Evolutionary conservation across 2,329 filamentous ascomycete species (phyloP), one percentile per base, ranked within the genome.

Genomic region (Fusarium sp.): DNA sequence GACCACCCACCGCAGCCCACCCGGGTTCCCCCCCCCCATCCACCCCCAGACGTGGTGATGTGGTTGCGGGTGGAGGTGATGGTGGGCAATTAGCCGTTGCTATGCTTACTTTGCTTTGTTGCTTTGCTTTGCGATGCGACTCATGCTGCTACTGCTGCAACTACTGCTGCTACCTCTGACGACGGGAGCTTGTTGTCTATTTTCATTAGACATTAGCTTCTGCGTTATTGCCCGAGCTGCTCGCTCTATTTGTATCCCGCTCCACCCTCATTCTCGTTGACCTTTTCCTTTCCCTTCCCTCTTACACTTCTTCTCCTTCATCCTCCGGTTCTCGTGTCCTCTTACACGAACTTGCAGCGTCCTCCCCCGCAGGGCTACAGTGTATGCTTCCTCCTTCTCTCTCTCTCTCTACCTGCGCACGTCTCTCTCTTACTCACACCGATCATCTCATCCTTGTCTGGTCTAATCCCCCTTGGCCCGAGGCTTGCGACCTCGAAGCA

Each of bases 11-110:
- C 72, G 64, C 68, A 76, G 68, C 64, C 76, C 73, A 78, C 76
- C 74, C 71, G 69, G 76, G 70, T 73, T 29, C 27, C 6, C 7
- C 69, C 71, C 75, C 73, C 41, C 41, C 20, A 41, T 43, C 76
- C 76, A 58, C 43, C 73, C 73, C 73, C 73, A 75, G 73, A 75
- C 73, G 69, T 75, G 69, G 48, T 52, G 72, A 70, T 68, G 65
- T 54, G 72, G 75, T 75, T 57, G 50, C 29, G 63, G 69, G 57
- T 65, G 27, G 66, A 52, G 70, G 64, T 75, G 64, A 65, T 68
- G 61, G 65, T 68, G 57, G 71, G 66, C 37, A 65, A 64, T 41
- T 35, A 27, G 62, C n/a, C 50, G 37, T 65, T 65, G 66, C 63
- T 56, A 33, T 57, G 57, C 63, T 37, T 35, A 45, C 60, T 60